These are phyloP conservation scores for Platanthera guangdongensis DNA, from an alignment of 106 monocot genomes.

Conservation along the genomic window DNA sequence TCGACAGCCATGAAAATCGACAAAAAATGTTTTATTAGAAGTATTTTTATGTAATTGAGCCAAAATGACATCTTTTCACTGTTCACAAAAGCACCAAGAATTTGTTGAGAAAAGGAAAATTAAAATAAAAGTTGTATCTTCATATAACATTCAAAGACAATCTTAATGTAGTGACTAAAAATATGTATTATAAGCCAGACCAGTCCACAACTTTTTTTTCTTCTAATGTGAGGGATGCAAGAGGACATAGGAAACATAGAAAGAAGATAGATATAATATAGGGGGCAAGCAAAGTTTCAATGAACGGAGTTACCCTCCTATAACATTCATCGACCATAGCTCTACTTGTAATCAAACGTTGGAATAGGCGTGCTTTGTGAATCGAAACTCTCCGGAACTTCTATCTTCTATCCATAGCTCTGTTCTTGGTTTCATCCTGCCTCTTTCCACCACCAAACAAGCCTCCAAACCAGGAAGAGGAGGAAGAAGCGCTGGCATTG, in stretches of 20 bases:
- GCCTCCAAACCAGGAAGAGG: constrained; percentile 21
- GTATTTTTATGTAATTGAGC: background rate
- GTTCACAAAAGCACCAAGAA: background rate
- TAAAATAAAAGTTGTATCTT: background rate
- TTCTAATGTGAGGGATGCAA: background rate
- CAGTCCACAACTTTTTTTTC: background rate
- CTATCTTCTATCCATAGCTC: background rate
- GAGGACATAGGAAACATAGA: background rate
- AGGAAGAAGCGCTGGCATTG: constrained; percentile 1
- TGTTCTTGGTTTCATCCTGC: constrained; percentile 3
- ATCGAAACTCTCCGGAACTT: constrained; percentile 26
- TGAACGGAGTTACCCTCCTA: background rate
- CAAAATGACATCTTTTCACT: background rate
- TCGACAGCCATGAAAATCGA: background rate
- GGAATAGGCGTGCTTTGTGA: constrained; percentile 17
- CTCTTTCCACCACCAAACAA: constrained; percentile 21
- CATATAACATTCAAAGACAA: background rate
- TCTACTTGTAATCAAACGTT: constrained; percentile 21
- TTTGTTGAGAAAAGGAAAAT: background rate
- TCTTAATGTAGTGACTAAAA: background rate
- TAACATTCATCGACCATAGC: background rate
- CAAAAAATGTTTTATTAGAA: background rate
- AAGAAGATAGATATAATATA: background rate
- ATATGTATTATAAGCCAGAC: background rate
- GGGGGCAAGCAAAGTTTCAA: background rate